Percentiles rank a stretch among this genome's conserved stretches.
phyloP scores from a whole-genome alignment of 2,329 filamentous ascomycete genomes.

The Zasmidium citrigriseum region DNA sequence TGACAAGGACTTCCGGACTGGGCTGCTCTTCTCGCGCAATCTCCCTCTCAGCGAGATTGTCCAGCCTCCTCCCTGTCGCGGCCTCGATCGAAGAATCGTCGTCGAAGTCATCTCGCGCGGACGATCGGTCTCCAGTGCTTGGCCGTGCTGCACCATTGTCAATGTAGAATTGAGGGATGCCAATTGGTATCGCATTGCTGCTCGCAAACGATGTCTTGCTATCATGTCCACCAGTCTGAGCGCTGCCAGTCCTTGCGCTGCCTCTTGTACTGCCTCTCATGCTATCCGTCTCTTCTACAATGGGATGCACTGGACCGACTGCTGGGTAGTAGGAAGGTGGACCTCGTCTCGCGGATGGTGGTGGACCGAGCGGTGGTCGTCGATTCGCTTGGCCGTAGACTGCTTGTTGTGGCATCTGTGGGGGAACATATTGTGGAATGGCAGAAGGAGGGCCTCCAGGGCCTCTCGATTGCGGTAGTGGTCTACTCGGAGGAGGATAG shows the following conservation, averaged over 20 bases:
- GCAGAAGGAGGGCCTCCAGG: slow-evolving; percentile 7
- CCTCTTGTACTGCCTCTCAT: slow-evolving; percentile 27
- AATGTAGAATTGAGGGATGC: slow-evolving; percentile 42
- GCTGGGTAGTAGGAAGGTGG: slow-evolving; percentile 53
- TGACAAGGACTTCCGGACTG: slow-evolving; percentile 36
- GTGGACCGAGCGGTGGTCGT: slow-evolving; percentile 47
- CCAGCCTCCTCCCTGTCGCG: slow-evolving; percentile 8
- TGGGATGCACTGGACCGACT: slow-evolving; percentile 50
- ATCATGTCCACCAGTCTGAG: slow-evolving; percentile 25
- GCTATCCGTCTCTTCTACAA: slow-evolving; percentile 51
- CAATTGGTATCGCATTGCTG: slow-evolving; percentile 50
- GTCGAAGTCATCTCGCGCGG: slow-evolving; percentile 3
- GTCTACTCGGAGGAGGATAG: slow-evolving; percentile 21
- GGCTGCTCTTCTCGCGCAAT: slow-evolving; percentile 7
- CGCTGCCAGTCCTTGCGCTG: slow-evolving; percentile 19
- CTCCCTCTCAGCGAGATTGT: slow-evolving; percentile 6
- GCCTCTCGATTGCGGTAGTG: slow-evolving; percentile 9
- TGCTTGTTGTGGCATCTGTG: slow-evolving; percentile 34
- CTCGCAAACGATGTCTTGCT: slow-evolving; percentile 48
- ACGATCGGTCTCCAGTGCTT: slow-evolving; percentile 6
- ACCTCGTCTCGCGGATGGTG: slow-evolving; percentile 50
- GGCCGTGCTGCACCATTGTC: slow-evolving; percentile 27
- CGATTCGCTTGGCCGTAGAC: slow-evolving; percentile 32
- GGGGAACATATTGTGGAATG: slow-evolving; percentile 16
- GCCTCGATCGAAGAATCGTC: slow-evolving; percentile 14